Evolutionary conservation across 228 moss, liverwort and hornwort species (phyloP), one percentile per base, ranked within the genome.

Genomic region (Sphagnum magellanicum): DNA sequence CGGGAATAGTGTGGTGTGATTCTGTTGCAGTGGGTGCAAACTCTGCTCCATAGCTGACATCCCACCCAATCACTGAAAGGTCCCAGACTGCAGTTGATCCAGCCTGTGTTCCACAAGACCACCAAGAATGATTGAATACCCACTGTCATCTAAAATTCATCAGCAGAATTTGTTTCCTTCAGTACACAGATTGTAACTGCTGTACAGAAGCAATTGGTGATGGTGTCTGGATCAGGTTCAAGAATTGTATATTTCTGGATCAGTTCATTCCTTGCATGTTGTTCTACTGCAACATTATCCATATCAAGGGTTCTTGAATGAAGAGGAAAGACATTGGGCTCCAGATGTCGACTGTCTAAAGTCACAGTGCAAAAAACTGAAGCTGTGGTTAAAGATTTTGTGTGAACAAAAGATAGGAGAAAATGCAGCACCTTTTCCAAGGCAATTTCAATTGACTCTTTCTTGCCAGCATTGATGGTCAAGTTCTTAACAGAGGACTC

Each of bases 11-110:
- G 0, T 72, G 14, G 50, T 80, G 77, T 8, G 60, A 6, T 16
- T 72, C 73, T 59, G 76, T 76, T 10, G 77, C 68, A 48, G 63
- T 73, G 0, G 84, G 78, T 6, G 80, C 70, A 63, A 74, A 84
- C 70, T 84, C 75, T 12, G 80, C 84, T 11, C 61, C 73, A 71
- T 84, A 84, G 10, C 32, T 65, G 14, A 80, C 71, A 5, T 84
- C 84, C 50, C 75, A 75, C 14, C 78, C 78, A 4, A 69, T 67
- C 50, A 78, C 84, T 8, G 81, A 16, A 47, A 84, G 50, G 9
- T 84, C 84, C 80, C 80, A 84, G 10, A 81, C 50, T 2, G 67
- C 60, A 0, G 77, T 76, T 58, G 62, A 63, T 4, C 55, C 72
- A 17, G 4, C 65, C 83, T 84, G 75, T 4, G 53, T 52, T 5